Percentiles rank a stretch among this genome's conserved stretches.
Conservation (phyloP, 2,329 filamentous ascomycete species). For the Ophiostoma pallidulum region DNA sequence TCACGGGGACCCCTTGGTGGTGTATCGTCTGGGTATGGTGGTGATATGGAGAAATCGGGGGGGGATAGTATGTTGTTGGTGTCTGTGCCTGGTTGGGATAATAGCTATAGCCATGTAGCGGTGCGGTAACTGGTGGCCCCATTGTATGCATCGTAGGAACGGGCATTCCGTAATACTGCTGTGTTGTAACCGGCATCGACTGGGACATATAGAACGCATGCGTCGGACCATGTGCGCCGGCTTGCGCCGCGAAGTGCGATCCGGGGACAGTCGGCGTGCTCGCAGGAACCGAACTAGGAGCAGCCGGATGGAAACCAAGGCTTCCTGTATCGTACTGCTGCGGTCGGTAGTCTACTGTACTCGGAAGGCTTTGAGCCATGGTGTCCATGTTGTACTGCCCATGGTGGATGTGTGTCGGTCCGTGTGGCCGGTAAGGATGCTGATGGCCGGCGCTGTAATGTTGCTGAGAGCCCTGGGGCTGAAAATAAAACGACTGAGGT, state of each 20-base stretch:
- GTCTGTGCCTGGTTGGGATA: background rate
- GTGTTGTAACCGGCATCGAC: background rate
- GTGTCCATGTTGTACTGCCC: slow-evolving; percentile 6
- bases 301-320: background rate
- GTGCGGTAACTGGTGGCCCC: background rate
- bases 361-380: slow-evolving; percentile 5
- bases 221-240: background rate
- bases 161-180: background rate
- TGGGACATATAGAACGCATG: slow-evolving; percentile 4
- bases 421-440: background rate
- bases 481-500: background rate
- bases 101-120: background rate
- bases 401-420: background rate
- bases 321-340: background rate
- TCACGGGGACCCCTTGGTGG: background rate
- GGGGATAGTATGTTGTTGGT: background rate
- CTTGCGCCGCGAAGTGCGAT: no score
- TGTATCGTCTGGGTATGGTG: background rate
- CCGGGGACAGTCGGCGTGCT: no score
- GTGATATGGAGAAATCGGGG: background rate
- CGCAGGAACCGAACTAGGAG: no score
- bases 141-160: background rate
- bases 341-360: slow-evolving; percentile 4
- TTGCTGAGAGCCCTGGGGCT: background rate
- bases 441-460: background rate